Evolutionary conservation across 2,329 filamentous ascomycete genomes (phyloP).

Genomic region (Alternaria triticimaculans): DNA sequence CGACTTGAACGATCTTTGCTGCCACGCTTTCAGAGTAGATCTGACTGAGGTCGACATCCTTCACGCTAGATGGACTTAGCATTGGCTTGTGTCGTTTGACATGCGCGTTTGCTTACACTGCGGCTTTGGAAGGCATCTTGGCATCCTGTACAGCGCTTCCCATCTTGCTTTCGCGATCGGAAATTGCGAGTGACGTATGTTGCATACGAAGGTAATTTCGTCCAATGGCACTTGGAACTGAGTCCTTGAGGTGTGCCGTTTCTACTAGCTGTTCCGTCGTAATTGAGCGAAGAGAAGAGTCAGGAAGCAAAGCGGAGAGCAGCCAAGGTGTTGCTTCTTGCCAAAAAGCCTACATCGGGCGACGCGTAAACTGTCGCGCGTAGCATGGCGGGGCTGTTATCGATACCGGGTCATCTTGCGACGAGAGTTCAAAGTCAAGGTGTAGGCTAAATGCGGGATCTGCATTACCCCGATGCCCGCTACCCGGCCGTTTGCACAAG

Average conservation of each 20-base stretch:
- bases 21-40: conserved; percentile 39
- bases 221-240: neutral
- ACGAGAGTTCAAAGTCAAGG: conserved; percentile 9
- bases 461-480: conserved; percentile 37
- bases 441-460: conserved; percentile 28
- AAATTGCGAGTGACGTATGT: neutral
- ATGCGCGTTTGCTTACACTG: conserved; percentile 12
- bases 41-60: conserved; percentile 34
- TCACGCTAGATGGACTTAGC: conserved; percentile 20
- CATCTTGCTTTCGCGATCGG: conserved; percentile 7
- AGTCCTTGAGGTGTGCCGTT: neutral
- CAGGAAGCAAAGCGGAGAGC: neutral
- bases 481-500: conserved; percentile 4
- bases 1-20: conserved; percentile 44
- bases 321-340: conserved; percentile 2
- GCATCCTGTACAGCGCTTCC: neutral
- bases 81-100: neutral
- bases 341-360: neutral
- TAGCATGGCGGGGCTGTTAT: conserved; percentile 16
- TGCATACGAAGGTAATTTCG: no score
- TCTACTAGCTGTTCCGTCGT: neutral
- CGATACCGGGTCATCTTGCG: conserved; percentile 29
- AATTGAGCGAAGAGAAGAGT: neutral
- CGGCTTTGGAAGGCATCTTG: neutral
- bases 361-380: conserved; percentile 3